phyloP scores from a whole-genome alignment of 2,329 filamentous ascomycete species.

The Cercospora zeae-maydis region DNA sequence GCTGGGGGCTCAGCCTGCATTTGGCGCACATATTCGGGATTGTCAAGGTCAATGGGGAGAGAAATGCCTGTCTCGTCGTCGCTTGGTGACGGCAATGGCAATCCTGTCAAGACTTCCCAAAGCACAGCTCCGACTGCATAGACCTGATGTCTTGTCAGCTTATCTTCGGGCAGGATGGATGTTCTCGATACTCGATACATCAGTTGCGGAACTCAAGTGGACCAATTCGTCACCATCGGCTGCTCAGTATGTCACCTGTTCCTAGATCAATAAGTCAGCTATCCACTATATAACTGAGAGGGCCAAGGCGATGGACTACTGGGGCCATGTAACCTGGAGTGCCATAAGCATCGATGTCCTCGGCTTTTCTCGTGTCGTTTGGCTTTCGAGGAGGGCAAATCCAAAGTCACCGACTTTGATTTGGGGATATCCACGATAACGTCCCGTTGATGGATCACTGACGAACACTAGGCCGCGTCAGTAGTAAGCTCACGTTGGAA shows the following conservation, averaged over 20 bases:
- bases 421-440: constrained; percentile 7
- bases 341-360: neutral
- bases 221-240: neutral
- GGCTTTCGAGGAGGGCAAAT: neutral
- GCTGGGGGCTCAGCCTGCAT: constrained; percentile 1
- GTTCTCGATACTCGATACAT: neutral
- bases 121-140: neutral
- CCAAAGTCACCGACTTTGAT: constrained; percentile 12
- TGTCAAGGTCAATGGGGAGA: neutral
- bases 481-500: neutral
- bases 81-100: neutral
- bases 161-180: neutral
- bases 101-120: neutral
- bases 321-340: neutral
- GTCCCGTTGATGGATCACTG: neutral
- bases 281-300: neutral
- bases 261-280: neutral
- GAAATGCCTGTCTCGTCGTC: neutral
- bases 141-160: neutral
- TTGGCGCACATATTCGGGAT: neutral
- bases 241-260: neutral
- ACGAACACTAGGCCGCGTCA: neutral
- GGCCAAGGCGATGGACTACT: neutral
- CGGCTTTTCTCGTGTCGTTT: neutral
- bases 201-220: constrained; percentile 1